Evolutionary conservation across 1,139 yeast genomes (phyloP), one percentile per base, ranked within the genome.

Genomic region (Sugiyamaella neomexicana): DNA sequence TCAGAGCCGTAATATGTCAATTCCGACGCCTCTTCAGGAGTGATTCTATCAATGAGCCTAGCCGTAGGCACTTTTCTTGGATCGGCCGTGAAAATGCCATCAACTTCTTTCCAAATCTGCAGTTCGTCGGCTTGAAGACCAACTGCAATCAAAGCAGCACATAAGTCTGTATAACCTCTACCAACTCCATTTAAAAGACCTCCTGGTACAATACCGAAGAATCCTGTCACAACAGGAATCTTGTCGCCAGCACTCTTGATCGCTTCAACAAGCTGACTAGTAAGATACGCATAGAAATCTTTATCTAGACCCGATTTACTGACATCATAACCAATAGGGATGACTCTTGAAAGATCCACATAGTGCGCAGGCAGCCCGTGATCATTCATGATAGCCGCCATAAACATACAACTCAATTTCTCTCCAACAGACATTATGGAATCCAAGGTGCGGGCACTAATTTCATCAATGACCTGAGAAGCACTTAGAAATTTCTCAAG

Each of bases 1-100:
- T 93, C 99, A 5, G 96, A 86, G 34, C 99, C 99, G 68, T 93
- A 93, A 72, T 93, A 93, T 0, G 99, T 93, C 71, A 93, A 80
- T 73, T 93, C 99, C 0, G 98, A 95, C 1, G 99, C 99, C 74
- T 93, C 99, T 68, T 93, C 99, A 1, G 99, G 99, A 0, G 99
- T 93, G 60, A 93, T 97, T 57, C 90, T 82, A 56, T 85, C 83
- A 60, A 93, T 76, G 50, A 93, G 75, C 64, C 97, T 79, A 2
- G 99, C 99, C 55, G 82, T 83, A 23, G 95, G 87, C 25, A 93
- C 99, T 66, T 93, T 93, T 59, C 99, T 78, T 32, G 99, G 99
- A 69, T 93, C 99, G 1, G 99, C 99, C 0, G 99, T 91, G 75
- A 93, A 93, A 45, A 93, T 93, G 63, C 99, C 99, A 70, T 93